Evolutionary conservation across 805 yeast genomes (phyloP).

Genomic region (Zygoascus tannicola): DNA sequence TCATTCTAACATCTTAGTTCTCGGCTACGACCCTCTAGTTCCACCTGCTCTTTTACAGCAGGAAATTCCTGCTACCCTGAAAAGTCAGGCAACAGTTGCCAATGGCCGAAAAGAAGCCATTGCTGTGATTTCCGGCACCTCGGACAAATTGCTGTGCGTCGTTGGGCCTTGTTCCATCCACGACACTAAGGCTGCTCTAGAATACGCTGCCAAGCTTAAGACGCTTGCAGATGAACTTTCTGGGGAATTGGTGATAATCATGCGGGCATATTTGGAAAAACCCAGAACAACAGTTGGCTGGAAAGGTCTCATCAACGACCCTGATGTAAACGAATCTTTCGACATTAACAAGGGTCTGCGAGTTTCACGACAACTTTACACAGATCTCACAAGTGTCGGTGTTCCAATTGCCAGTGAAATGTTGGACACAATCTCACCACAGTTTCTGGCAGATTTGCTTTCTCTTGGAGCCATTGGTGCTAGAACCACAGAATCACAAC

Average conservation of each 20-base stretch:
- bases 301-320: constrained; percentile 97
- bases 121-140: constrained; percentile 60
- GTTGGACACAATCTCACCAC: constrained; percentile 97
- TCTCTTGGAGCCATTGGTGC: constrained; percentile 98
- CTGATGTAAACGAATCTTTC: constrained; percentile 85
- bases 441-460: constrained; percentile 80
- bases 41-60: constrained; percentile 87
- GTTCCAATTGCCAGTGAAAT: constrained; percentile 94
- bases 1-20: too few relatives aligned
- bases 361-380: constrained; percentile 75
- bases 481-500: constrained; percentile 95
- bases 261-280: constrained; percentile 97
- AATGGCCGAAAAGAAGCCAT: constrained; percentile 73
- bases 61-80: constrained; percentile 60
- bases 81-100: constrained; percentile 53
- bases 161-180: constrained; percentile 98
- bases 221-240: constrained; percentile 58
- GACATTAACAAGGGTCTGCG: constrained; percentile 92
- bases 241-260: constrained; percentile 71
- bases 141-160: constrained; percentile 77
- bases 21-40: constrained; percentile 89
- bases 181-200: constrained; percentile 82
- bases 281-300: constrained; percentile 99
- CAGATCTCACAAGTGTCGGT: constrained; percentile 66
- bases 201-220: constrained; percentile 66